Evolutionary conservation across 1,139 yeast species (phyloP).

Genomic region (Kluyveromyces marxianus): DNA sequence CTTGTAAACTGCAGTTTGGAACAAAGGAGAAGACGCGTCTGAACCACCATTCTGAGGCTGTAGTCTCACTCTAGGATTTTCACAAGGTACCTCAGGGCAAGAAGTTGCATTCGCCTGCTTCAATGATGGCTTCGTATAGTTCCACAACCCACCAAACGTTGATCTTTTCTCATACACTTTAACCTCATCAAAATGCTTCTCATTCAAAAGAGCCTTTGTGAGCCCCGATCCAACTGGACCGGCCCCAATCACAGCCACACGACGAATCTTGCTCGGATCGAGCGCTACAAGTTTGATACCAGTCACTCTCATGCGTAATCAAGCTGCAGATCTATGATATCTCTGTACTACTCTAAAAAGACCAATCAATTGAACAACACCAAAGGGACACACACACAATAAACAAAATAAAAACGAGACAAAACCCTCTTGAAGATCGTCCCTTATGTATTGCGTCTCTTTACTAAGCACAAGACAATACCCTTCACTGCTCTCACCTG

Average conservation of each 20-base stretch:
- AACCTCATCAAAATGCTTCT: conserved; percentile 37
- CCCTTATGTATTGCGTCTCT: too few species aligned
- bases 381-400: too few species aligned
- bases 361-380: too few species aligned
- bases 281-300: neutral
- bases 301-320: neutral
- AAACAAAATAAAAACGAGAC: too few species aligned
- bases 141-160: conserved; percentile 50
- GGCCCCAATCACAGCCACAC: conserved; percentile 51
- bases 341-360: too few species aligned
- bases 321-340: too few species aligned
- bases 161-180: conserved; percentile 46
- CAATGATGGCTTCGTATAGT: conserved; percentile 28
- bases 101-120: conserved; percentile 14
- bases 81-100: conserved; percentile 13
- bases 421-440: too few species aligned
- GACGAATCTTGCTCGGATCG: conserved; percentile 6
- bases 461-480: too few species aligned
- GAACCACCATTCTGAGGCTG: conserved; percentile 10
- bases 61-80: conserved; percentile 11
- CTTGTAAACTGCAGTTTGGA: conserved; percentile 30
- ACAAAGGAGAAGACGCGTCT: conserved; percentile 13
- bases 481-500: too few species aligned
- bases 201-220: conserved; percentile 45
- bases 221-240: conserved; percentile 64